Base-by-base conservation (phyloP, 257 asterid species). In the Petunia secreta region DNA sequence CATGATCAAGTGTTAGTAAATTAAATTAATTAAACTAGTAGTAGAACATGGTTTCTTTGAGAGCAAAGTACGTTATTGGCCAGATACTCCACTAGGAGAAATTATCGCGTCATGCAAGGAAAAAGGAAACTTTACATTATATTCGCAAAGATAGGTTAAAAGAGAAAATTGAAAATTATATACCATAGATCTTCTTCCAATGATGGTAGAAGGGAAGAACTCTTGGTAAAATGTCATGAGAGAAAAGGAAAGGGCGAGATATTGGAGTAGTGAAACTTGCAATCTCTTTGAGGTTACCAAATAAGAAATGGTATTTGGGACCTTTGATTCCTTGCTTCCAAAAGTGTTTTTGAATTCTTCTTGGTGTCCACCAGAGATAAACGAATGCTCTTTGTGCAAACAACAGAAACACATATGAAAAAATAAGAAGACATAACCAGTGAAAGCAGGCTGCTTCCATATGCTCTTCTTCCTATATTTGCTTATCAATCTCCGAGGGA, bases 101-200 rank as follows among this genome's bases (percentile, higher is more conserved):
- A 41, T 9, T 37, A 6, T 67, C 75, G 53, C 53, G 53, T 48
- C 53, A 48, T 48, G 10, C 10, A 48, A 48, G 53, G 25, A 25
- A 25, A 25, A 25, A 25, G 0, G 25, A 25, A 25, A 25, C 25
- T 25, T 25, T 25, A 25, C 25, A 25, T 25, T 25, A 25, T 25
- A 25, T 25, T 25, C 25, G 25, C 25, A 25, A 25, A 63, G 38
- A 58, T 13, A 5, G 55, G 39, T 67, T 50, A 64, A 43, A 2
- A 3, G 8, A 34, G 5, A 10, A 80, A 14, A 55, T 39, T 9
- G 66, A 64, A 2, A 10, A 76, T 16, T 39, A 1, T 15, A 65
- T 87, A 95, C 99, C 99, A 80, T 95, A 94, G 1, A 89, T 84
- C 80, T 92, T 91, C 89, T 91, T 95, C 99, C 99, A 95, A 75